These are phyloP conservation scores for Papiliotrema terrestris DNA, from an alignment of 1,284 basidiomycete species.

Conservation along the genomic window DNA sequence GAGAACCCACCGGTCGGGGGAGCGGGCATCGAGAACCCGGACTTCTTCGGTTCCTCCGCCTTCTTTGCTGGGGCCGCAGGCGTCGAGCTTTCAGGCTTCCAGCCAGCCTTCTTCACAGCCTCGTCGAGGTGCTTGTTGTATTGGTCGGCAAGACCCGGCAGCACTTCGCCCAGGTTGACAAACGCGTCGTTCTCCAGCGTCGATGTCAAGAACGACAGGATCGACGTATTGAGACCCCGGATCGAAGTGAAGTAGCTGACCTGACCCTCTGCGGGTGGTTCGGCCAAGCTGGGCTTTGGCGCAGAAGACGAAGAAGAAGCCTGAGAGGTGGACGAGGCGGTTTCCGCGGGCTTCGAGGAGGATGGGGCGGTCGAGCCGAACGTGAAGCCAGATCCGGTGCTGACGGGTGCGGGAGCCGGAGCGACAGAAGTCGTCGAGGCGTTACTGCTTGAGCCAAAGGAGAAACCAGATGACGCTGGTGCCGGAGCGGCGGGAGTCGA, in stretches of 20 bases:
- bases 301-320: not conserved
- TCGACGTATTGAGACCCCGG: slow-evolving; percentile 73
- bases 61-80: slow-evolving; percentile 21
- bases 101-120: slow-evolving; percentile 54
- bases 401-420: not conserved
- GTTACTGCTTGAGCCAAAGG: slow-evolving; percentile 8
- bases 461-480: slow-evolving; percentile 4
- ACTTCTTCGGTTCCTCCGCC: slow-evolving; percentile 5
- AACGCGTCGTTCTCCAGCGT: slow-evolving; percentile 72
- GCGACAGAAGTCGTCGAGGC: slow-evolving; percentile 1
- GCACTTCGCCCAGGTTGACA: slow-evolving; percentile 57
- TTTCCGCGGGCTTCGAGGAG: slow-evolving; percentile 22
- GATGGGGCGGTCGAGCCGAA: slow-evolving; percentile 13
- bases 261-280: slow-evolving; percentile 39
- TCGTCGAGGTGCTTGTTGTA: slow-evolving; percentile 62
- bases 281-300: slow-evolving; percentile 14
- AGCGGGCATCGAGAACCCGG: slow-evolving; percentile 50
- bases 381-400: not conserved
- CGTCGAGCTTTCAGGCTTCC: slow-evolving; percentile 23
- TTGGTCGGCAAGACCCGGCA: slow-evolving; percentile 55
- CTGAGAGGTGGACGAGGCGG: not conserved
- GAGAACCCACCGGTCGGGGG: slow-evolving; percentile 10
- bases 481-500: slow-evolving; percentile 5
- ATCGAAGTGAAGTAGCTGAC: slow-evolving; percentile 67
- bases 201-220: slow-evolving; percentile 61